These are phyloP conservation scores for Erythrophleum fordii DNA, from an alignment of 306 rosid genomes.

Conservation along the genomic window DNA sequence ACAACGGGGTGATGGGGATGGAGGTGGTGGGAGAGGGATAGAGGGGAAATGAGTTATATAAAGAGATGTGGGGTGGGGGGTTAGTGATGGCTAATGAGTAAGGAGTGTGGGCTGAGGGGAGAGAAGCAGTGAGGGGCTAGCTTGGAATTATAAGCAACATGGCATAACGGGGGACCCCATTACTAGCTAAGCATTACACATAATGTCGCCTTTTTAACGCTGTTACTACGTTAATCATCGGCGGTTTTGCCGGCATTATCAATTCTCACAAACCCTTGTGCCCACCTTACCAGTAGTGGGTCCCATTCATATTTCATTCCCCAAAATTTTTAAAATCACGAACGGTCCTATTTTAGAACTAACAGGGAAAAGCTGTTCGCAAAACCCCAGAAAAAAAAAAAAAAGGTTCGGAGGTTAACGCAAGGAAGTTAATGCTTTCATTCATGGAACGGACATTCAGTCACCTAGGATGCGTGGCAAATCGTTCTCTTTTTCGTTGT, in stretches of 20 bases:
- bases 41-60: slow-evolving; percentile 38
- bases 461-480: slow-evolving; percentile 19
- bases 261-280: neutral
- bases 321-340: neutral
- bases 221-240: slow-evolving; percentile 40
- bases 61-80: neutral
- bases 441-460: neutral
- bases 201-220: slow-evolving; percentile 14
- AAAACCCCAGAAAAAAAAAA: too few relatives aligned
- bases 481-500: slow-evolving; percentile 8
- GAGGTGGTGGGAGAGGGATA: neutral
- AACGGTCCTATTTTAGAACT: neutral
- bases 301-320: neutral
- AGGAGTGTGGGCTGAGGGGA: neutral
- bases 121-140: slow-evolving; percentile 24
- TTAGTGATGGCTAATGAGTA: neutral
- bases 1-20: neutral
- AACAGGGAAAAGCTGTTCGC: too few relatives aligned
- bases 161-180: slow-evolving; percentile 42
- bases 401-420: neutral
- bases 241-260: slow-evolving; percentile 48
- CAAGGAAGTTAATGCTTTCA: neutral
- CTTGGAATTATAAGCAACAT: slow-evolving; percentile 30
- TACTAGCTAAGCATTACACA: neutral
- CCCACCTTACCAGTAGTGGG: neutral